Evolutionary conservation across 345 rosid genomes (phyloP), one percentile per base, ranked within the genome.

Genomic region (Moricandia arvensis): DNA sequence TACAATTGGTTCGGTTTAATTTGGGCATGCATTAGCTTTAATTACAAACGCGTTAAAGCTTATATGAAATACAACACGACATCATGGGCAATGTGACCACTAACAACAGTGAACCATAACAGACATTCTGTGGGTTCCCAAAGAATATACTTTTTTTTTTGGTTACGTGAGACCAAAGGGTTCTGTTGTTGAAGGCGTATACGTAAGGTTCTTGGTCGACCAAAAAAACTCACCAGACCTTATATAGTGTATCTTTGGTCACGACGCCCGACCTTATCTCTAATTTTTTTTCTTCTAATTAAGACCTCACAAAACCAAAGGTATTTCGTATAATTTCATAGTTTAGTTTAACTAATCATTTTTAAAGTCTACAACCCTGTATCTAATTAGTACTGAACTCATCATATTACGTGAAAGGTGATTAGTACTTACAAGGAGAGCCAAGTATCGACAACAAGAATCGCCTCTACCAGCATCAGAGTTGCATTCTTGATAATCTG

Each of bases 401-500:
- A 45, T 43, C 51, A 43, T 45, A 45, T 45, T 45, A 45, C 51
- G 17, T 45, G 17, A 45, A n/a, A 45, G 7, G 51, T 45, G 49
- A 26, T 27, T 1, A 68, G 12, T 43, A 86, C 91, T 78, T 79
- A 91, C 97, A 7, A 85, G 55, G 15, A 94, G 66, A 55, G 90
- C 93, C 76, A 89, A 72, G 8, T 82, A 79, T 58, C 91, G 81
- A 83, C 90, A 91, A 66, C 79, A 84, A 17, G 88, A 76, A 16
- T 83, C 86, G 24, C 81, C 77, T 70, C 86, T 80, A 47, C 83
- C 82, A 4, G 84, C 82, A 0, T 81, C 79, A 3, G 86, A 73
- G 27, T 71, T 30, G 76, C 91, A 89, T 35, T 86, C 85, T 34
- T 37, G 78, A 3, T 66, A 60, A 35, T 78, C 77, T 5, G 73